Conservation (phyloP, 305 asterid genomes). For the Solanum hybrid region DNA sequence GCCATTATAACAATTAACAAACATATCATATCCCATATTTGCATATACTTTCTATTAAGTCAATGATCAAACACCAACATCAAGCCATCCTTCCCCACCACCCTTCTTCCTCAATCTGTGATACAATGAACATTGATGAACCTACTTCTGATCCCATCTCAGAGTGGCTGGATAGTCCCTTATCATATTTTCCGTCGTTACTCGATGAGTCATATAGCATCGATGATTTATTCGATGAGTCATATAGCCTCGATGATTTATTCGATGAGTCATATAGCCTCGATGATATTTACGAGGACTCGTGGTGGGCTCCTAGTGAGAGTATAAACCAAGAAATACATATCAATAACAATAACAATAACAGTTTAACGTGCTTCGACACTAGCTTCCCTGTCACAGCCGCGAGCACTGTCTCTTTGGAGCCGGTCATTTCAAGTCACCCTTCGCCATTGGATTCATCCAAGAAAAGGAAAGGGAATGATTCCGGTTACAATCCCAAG, state of each 20-base stretch:
- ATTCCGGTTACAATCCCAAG: slow-evolving; percentile 10
- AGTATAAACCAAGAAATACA: background rate
- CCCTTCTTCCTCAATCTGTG: background rate
- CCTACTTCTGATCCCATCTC: slow-evolving; percentile 34
- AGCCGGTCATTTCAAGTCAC: background rate
- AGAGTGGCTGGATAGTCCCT: slow-evolving; percentile 45
- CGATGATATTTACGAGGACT: slow-evolving; percentile 32
- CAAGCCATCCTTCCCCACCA: background rate
- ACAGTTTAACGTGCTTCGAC: background rate
- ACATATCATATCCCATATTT: background rate
- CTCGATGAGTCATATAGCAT: slow-evolving; percentile 44
- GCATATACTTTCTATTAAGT: background rate
- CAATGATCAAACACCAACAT: slow-evolving; percentile 22
- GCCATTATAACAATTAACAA: slow-evolving; percentile 5
- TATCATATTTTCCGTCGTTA: slow-evolving; percentile 32
- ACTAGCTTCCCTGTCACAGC: background rate
- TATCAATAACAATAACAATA: background rate
- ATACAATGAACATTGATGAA: slow-evolving; percentile 39
- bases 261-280: slow-evolving; percentile 42
- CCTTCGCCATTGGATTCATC: slow-evolving; percentile 16
- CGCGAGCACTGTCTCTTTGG: background rate
- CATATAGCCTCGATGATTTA: slow-evolving; percentile 35
- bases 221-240: slow-evolving; percentile 43
- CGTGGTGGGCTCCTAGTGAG: slow-evolving; percentile 41
- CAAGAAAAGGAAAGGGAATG: slow-evolving; percentile 47